These are phyloP conservation scores for Lavandula angustifolia DNA, from an alignment of 257 asterid species.

Conservation along the genomic window DNA sequence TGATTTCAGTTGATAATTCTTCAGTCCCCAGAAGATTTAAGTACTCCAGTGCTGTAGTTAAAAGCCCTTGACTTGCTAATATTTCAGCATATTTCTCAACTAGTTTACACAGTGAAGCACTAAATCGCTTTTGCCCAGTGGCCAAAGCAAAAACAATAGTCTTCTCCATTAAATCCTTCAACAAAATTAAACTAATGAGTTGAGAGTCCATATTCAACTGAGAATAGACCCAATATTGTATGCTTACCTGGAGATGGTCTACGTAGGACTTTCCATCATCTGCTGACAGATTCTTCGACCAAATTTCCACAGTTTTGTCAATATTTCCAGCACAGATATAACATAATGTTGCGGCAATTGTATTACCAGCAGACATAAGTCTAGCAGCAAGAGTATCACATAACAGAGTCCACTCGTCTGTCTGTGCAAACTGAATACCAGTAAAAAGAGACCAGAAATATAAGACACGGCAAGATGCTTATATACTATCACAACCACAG, in stretches of 20 bases:
- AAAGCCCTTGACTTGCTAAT: slow-evolving; percentile 93
- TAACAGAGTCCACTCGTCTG: slow-evolving; percentile 80
- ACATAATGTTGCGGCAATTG: slow-evolving; percentile 85
- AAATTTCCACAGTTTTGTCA: slow-evolving; percentile 85
- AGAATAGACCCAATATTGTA: slow-evolving; percentile 24
- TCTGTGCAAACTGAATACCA: slow-evolving; percentile 69
- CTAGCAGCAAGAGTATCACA: slow-evolving; percentile 89
- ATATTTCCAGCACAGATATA: slow-evolving; percentile 96
- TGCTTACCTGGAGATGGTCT: slow-evolving; percentile 78
- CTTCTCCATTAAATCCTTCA: slow-evolving; percentile 96
- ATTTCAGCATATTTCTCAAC: slow-evolving; percentile 98
- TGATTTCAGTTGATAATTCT: slow-evolving; percentile 84
- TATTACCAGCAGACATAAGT: slow-evolving; percentile 79
- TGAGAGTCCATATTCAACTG: slow-evolving; percentile 25
- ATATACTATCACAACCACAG: neutral
- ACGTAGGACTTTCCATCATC: slow-evolving; percentile 81
- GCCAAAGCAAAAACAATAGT: slow-evolving; percentile 91
- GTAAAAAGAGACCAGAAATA: slow-evolving; percentile 30
- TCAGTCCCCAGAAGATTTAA: slow-evolving; percentile 87
- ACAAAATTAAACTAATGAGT: slow-evolving; percentile 18
- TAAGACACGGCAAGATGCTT: slow-evolving; percentile 21
- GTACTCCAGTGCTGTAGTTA: slow-evolving; percentile 89
- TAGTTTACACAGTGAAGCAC: slow-evolving; percentile 81
- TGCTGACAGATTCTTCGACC: slow-evolving; percentile 74
- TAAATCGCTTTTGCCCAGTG: slow-evolving; percentile 80